Evolutionary conservation across 108 stramenopile genomes (phyloP).

Genomic region (Skeletonema grethae): DNA sequence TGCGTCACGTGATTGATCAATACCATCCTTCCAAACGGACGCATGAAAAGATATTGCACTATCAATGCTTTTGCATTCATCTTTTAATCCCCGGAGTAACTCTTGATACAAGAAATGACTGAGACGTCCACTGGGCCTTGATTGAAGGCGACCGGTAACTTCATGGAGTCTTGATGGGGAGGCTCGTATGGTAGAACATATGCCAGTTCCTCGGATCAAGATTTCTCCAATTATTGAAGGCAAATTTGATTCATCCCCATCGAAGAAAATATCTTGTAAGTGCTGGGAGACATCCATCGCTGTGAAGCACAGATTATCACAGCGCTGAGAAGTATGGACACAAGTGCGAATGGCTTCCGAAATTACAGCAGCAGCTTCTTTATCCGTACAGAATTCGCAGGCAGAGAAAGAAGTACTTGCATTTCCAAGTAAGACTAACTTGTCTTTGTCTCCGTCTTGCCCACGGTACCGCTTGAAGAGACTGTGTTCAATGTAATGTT

Average conservation of each 20-base stretch:
- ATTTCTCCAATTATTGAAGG: not conserved
- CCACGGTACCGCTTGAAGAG: not conserved
- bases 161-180: not conserved
- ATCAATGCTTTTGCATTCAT: conserved; percentile 6
- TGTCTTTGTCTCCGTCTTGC: not conserved
- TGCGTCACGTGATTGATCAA: not conserved
- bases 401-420: not conserved
- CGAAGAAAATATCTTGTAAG: not conserved
- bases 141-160: not conserved
- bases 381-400: not conserved
- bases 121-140: not conserved
- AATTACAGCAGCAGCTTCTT: not conserved
- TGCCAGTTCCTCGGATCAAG: conserved; percentile 2
- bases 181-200: not conserved
- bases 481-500: not conserved
- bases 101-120: conserved; percentile 3
- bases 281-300: not conserved
- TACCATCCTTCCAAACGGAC: not conserved
- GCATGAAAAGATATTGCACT: not conserved
- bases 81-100: not conserved
- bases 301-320: not conserved
- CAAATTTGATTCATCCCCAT: not conserved
- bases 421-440: not conserved
- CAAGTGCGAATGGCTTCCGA: not conserved
- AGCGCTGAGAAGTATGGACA: not conserved